These are phyloP conservation scores for Sporobolus alterniflorus DNA, from an alignment of 202 grass and related monocot species.

Conservation along the genomic window DNA sequence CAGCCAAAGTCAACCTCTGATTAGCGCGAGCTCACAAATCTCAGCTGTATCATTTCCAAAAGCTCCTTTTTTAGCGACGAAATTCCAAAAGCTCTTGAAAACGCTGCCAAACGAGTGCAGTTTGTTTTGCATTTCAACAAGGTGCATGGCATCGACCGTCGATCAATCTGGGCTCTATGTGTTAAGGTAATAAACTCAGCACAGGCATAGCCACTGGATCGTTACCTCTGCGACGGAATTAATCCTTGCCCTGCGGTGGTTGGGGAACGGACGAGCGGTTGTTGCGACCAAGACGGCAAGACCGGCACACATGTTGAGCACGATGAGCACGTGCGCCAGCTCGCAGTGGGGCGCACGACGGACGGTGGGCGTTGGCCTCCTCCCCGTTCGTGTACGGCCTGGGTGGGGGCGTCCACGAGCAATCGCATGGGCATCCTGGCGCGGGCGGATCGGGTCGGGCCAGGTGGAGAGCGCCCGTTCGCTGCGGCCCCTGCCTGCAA, in stretches of 20 bases:
- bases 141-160: not conserved
- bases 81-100: not conserved
- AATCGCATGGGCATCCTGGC: not conserved
- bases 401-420: constrained; percentile 5
- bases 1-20: constrained; percentile 16
- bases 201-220: not conserved
- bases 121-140: not conserved
- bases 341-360: constrained; percentile 20
- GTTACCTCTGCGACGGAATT: no score
- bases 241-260: not conserved
- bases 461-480: not conserved
- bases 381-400: constrained; percentile 7
- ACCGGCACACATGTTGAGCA: constrained; percentile 29
- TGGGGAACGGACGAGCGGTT: not conserved
- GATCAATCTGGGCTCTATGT: no score
- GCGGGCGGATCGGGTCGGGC: not conserved
- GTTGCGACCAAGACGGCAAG: constrained; percentile 12
- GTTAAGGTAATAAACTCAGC: not conserved
- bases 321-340: constrained; percentile 53
- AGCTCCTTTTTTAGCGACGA: no score
- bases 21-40: not conserved
- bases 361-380: not conserved
- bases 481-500: not conserved
- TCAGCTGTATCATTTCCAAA: not conserved
- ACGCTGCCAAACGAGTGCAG: not conserved